Evolutionary conservation across 1,139 yeast genomes (phyloP), one percentile per base, ranked within the genome.

Genomic region (Lodderomyces oxycetoniae): DNA sequence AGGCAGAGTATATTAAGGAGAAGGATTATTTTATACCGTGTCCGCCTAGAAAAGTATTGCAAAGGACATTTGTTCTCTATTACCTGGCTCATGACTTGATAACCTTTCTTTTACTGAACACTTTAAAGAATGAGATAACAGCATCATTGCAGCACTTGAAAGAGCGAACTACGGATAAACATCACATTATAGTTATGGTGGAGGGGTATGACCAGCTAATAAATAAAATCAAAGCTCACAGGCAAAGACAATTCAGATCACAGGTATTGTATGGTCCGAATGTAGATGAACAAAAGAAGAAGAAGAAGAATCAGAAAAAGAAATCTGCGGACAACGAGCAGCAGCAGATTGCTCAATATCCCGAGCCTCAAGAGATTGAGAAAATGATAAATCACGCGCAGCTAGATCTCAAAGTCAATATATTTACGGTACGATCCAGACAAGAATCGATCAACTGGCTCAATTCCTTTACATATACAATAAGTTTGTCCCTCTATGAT

Each of bases 1-100:
- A 42, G 17, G 63, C 79, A 1, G 47, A 52, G 1, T 78, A 74
- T 48, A 71, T 72, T 44, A 45, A 56, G 12, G 51, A 47, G 3
- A 58, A 60, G 29, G 83, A 77, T 42, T 48, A 69, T 0, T 81
- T 77, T 42, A 63, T 74, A 6, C 88, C 89, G 0, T 61, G 74
- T 35, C 57, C 52, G 0, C 55, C 66, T 0, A 57, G 50, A 21
- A 52, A 64, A 4, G 41, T 63, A 1, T 56, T 59, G 3, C 86
- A 80, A 46, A 55, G 56, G 14, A 58, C 61, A 2, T 42, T 63
- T 8, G 64, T 74, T 2, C 41, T 79, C 2, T 64, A 69, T 35
- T 75, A 66, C 43, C 59, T 63, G 9, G 75, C 81, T 0, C 54
- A 58, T 8, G 67, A 63, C 1, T 65, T 79, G 31, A 53, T 73